phyloP scores from a whole-genome alignment of 305 asterid species.

The Caryopteris hybrid region DNA sequence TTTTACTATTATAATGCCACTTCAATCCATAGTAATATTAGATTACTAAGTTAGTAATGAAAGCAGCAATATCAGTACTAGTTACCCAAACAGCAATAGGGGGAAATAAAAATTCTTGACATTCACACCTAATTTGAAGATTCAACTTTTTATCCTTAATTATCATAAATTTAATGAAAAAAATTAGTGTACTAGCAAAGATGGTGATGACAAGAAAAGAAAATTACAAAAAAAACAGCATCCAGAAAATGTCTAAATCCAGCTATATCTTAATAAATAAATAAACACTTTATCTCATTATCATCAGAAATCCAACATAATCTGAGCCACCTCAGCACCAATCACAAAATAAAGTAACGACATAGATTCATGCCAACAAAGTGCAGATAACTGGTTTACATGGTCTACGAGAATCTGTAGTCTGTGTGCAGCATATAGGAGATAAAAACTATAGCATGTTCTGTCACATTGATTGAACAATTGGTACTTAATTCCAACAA shows the following conservation, averaged over 20 bases:
- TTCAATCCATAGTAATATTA: not conserved
- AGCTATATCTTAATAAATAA: not conserved
- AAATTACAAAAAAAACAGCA: not conserved
- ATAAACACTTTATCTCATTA: not conserved
- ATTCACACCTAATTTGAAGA: not conserved
- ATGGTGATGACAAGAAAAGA: not conserved
- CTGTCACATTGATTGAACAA: not conserved
- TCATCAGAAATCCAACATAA: not conserved
- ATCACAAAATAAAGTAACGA: not conserved
- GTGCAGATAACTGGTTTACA: not conserved
- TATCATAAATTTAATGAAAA: not conserved
- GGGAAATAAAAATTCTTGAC: not conserved
- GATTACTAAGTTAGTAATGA: not conserved
- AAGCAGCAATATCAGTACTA: not conserved
- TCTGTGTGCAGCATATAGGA: not conserved
- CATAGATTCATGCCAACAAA: not conserved
- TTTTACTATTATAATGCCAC: not conserved
- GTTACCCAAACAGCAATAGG: not conserved
- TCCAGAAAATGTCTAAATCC: not conserved
- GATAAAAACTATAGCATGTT: not conserved
- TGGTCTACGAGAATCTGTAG: not conserved
- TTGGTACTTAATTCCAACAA: not conserved
- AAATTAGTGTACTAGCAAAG: not conserved
- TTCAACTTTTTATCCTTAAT: not conserved
- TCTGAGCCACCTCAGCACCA: not conserved